Base-by-base conservation (phyloP, 805 yeast genomes). In the Myxozyma monticola region DNA sequence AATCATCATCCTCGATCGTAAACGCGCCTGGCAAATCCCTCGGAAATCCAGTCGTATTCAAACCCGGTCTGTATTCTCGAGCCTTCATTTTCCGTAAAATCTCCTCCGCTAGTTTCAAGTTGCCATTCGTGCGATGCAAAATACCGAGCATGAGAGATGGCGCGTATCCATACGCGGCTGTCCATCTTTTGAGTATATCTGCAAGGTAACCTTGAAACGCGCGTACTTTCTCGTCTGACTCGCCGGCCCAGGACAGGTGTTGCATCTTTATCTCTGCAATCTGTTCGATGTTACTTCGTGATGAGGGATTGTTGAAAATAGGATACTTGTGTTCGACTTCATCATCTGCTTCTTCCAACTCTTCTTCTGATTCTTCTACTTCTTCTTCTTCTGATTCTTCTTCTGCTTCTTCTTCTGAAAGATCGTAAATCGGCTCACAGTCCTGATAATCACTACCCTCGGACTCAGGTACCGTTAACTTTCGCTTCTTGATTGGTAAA, bases 1-100 rank as follows among this genome's bases (percentile, higher is more conserved):
- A n/a, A 8, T n/a, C 33, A 26, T 49, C 54, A 30, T 49, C 54
- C 22, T 29, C 18, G 5, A 22, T 17, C 25, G 54, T 45, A 15
- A 49, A 49, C 24, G 45, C 49, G 8, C 54, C 54, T 4, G 18
- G 24, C n/a, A 45, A 26, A 9, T 49, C 24, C 3, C 14, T 17
- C 1, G 43, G 47, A 21, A 48, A 37, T 24, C 17, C 22, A 9
- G 21, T n/a, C n/a, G n/a, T n/a, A n/a, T n/a, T n/a, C n/a, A n/a
- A n/a, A n/a, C n/a, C n/a, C n/a, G n/a, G n/a, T n/a, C n/a, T 6
- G 26, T 17, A 18, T 30, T 38, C 21, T 7, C 39, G 28, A 6
- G 12, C n/a, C 3, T 20, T 21, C 6, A 40, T 14, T 4, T n/a
- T 6, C 10, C 44, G 22, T 3, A 46, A 17, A 4, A 46, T 20